Conservation (phyloP, 257 asterid species). For the Misopates orontium region DNA sequence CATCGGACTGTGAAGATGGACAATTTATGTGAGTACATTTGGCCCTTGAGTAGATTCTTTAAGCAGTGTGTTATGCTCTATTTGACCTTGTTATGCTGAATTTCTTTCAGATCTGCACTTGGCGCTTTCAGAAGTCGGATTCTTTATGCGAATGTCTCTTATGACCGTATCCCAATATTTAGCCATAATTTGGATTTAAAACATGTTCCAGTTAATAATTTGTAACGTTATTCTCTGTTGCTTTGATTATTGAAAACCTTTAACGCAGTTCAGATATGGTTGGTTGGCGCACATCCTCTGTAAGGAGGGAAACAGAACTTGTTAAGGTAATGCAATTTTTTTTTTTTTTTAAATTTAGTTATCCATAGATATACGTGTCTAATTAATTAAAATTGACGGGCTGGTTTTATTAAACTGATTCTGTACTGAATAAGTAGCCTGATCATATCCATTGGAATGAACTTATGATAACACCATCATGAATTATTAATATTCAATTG, state of each 20-base stretch:
- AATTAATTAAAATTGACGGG: not conserved
- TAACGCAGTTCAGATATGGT: slow-evolving; percentile 74
- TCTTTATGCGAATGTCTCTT: slow-evolving; percentile 91
- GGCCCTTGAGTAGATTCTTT: slow-evolving; percentile 11
- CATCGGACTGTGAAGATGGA: slow-evolving; percentile 79
- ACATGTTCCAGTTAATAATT: not conserved
- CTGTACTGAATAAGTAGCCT: not conserved
- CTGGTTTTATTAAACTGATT: not conserved
- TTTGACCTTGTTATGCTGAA: slow-evolving; percentile 23
- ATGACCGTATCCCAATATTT: slow-evolving; percentile 58
- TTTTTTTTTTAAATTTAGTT: not conserved
- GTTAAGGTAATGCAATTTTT: slow-evolving; percentile 48
- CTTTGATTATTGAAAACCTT: slow-evolving; percentile 39
- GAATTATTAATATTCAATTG: not conserved
- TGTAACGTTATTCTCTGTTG: slow-evolving; percentile 27
- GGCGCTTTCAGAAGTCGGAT: slow-evolving; percentile 73
- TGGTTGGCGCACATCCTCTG: slow-evolving; percentile 97
- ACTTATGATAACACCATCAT: not conserved
- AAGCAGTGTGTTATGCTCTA: slow-evolving; percentile 17
- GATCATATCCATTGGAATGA: not conserved
- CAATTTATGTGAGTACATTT: slow-evolving; percentile 64
- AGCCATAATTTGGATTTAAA: not conserved
- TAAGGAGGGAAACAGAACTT: slow-evolving; percentile 85
- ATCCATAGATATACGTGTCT: too few species aligned
- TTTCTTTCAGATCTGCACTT: slow-evolving; percentile 78